A percentile compares a stretch with the other conserved stretches of the same genome.
phyloP scores from a whole-genome alignment of 2,329 filamentous ascomycete species.

The Fusarium graminum region DNA sequence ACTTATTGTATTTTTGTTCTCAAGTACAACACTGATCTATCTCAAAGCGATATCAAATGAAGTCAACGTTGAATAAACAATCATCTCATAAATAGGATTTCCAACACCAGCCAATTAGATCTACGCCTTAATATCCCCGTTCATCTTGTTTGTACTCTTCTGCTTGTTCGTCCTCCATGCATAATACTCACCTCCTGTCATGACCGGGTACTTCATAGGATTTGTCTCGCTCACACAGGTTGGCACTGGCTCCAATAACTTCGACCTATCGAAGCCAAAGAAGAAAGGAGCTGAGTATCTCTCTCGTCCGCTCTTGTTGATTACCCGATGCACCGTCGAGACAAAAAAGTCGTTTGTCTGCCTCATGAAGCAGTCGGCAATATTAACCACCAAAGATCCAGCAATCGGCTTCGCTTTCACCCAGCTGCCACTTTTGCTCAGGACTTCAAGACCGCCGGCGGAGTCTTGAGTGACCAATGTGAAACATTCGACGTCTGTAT shows the following conservation, averaged over 20 bases:
- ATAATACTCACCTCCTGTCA: conserved; percentile 54
- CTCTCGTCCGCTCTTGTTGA: conserved; percentile 57
- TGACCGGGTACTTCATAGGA: conserved; percentile 52
- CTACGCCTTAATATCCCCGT: background rate
- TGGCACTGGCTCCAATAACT: conserved; percentile 50
- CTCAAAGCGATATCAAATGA: too few relatives aligned
- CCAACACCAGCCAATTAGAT: too few relatives aligned
- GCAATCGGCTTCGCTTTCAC: conserved; percentile 57
- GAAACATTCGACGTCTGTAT: conserved; percentile 64
- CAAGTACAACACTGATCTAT: too few relatives aligned
- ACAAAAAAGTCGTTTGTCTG: conserved; percentile 64
- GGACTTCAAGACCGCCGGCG: conserved; percentile 60
- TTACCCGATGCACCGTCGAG: conserved; percentile 63
- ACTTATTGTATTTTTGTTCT: too few relatives aligned
- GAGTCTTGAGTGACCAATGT: conserved; percentile 62
- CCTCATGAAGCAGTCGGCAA: conserved; percentile 64
- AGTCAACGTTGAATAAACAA: too few relatives aligned
- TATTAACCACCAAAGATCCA: conserved; percentile 64
- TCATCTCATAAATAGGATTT: too few relatives aligned
- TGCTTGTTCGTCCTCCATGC: conserved; percentile 51
- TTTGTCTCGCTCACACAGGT: conserved; percentile 51
- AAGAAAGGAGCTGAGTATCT: conserved; percentile 63
- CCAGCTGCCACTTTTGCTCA: conserved; percentile 60
- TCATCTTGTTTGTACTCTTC: background rate
- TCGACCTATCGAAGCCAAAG: conserved; percentile 55